phyloP scores from a whole-genome alignment of 2,329 filamentous ascomycete genomes.

The Trichophyton schoenleinii region DNA sequence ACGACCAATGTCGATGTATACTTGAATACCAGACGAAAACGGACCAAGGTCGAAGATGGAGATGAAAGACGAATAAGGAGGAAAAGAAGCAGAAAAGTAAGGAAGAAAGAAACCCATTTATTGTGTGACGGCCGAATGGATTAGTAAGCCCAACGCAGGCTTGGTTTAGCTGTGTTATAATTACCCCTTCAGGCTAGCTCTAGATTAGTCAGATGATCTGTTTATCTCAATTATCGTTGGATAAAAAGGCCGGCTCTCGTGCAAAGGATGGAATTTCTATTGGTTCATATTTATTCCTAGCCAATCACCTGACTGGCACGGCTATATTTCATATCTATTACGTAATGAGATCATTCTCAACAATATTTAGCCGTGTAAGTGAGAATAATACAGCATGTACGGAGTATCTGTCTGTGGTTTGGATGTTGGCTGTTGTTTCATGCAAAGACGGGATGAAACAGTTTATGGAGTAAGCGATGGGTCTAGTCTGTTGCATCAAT shows the following conservation, averaged over 20 bases:
- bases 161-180: not conserved
- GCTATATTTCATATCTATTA: not conserved
- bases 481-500: not conserved
- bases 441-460: not conserved
- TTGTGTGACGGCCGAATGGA: not conserved
- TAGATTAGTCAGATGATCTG: not conserved
- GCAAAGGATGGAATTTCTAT: not conserved
- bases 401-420: not conserved
- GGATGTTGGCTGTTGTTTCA: not conserved
- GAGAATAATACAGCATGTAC: no score
- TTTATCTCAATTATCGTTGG: not conserved
- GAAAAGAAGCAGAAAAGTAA: no score
- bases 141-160: not conserved
- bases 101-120: not conserved
- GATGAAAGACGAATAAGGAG: not conserved
- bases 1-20: not conserved
- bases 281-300: not conserved
- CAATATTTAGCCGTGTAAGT: not conserved
- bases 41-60: not conserved
- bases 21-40: not conserved
- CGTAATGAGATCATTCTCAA: not conserved
- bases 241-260: not conserved
- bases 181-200: not conserved
- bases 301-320: not conserved
- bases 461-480: not conserved